Base-by-base conservation (phyloP, 1,284 basidiomycete species). In the Marasmius tenuissimus region DNA sequence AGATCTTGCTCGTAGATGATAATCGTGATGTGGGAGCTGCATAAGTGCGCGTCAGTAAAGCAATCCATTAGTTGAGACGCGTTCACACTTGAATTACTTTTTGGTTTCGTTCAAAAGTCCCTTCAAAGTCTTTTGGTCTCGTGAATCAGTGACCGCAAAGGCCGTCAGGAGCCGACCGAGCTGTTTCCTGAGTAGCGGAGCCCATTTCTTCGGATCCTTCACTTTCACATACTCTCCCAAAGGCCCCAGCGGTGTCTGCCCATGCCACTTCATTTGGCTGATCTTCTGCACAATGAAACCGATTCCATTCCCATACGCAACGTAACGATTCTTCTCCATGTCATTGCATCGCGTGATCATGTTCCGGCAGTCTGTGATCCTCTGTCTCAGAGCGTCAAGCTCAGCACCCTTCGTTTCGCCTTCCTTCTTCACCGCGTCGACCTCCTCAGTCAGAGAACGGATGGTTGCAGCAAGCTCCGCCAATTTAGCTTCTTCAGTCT, bases 171-270 rank as follows among this genome's bases (percentile, higher is more conserved):
- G 70, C 4, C 66, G 61, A 4, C 85, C 86, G 3, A 99, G 79
- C 66, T 90, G 82, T 16, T 78, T 78, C 42, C 93, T 85, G 64
- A 98, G 73, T 7, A 94, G 68, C 0, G 77, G 75, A 0, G 85
- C 86, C 87, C 93, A 99, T 37, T 72, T 77, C 64, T 77, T 65
- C 0, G 78, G 75, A 62, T 97, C 92, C 65, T 80, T 85, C 54
- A 96, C 85, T 68, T 89, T 90, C 66, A 99, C 89, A 71, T 86
- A 84, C 50, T 82, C 65, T 0, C 96, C 96, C n/a, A 98, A 78
- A 0, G 96, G 95, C 0, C 97, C 97, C 34, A 98, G 74, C 0
- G 97, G 96, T 16, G 71, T 75, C 40, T 88, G 81, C 9, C 89
- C 90, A 34, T 79, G 70, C 94, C 94, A 95, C 5, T 67, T 72